Evolutionary conservation across 441 rosid species (phyloP), one percentile per base, ranked within the genome.

Genomic region (Erodium chrysanthum): DNA sequence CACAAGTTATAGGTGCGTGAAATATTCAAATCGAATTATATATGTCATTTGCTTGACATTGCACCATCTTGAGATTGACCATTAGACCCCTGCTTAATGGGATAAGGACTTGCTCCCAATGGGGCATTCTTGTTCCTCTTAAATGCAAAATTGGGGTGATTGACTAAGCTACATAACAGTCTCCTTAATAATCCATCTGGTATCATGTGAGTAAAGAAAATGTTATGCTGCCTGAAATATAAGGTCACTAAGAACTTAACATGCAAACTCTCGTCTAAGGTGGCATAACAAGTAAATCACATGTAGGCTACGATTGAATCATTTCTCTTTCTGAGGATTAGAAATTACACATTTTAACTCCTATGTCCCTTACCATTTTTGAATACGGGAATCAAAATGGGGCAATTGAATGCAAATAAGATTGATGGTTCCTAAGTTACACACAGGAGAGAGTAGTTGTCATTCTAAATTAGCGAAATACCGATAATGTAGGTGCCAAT

Each of bases 401-500:
- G 46, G 12, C 46, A 40, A 40, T 3, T 4, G 33, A 29, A 29
- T 29, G 33, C 33, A 29, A 29, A 29, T 29, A 1, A 29, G 33
- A 29, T 29, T 29, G 33, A 29, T 29, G 33, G 3, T 29, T 29
- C 12, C 46, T 40, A 8, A 40, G 9, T 40, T 40, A 40, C 46
- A 40, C 46, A 1, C 46, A 40, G 12, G 46, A 40, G 46, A 40
- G 42, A 37, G 42, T 40, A 40, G 46, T 10, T 40, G 12, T 40
- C 46, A 40, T 48, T 48, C 33, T 29, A 44, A 44, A 12, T 10
- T 44, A 11, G 22, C 60, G 17, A 40, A 3, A 12, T 80, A 95
- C 99, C 98, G 70, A 92, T 83, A 46, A 88, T 80, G 76, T 83
- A 78, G 44, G 87, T 78, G 6, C 95, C 98, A 14, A 92, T 77